Evolutionary conservation across 2,329 filamentous ascomycete species (phyloP), one percentile per base, ranked within the genome.

Genomic region (Cercospora janseana): DNA sequence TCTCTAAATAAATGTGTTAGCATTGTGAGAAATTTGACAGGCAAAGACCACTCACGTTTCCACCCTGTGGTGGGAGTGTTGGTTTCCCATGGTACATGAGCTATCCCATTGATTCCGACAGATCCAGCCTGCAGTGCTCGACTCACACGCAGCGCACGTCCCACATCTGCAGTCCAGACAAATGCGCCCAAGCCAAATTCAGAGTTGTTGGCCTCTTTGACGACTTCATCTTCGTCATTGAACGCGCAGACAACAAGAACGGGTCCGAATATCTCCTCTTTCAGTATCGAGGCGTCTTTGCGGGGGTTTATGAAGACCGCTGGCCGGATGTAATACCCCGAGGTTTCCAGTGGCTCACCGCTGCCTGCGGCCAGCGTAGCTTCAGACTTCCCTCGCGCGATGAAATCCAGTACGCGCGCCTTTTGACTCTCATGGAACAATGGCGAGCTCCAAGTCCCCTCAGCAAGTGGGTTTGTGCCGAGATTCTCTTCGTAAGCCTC

Each of bases 381-480:
- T 32, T 55, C 55, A 6, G 20, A 24, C 51, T 59, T 46, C 13
- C 57, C 35, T 31, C 26, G 18, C 10, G 50, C 46, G 23, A 56
- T 32, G 26, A 44, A 26, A 6, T 5, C 41, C 56, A 68, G 66
- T 43, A 81, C 73, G 2, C 72, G 74, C 26, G 79, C 64, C 3
- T 74, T 77, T 55, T 82, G 78, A 61, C 83, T 75, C 50, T 69
- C 68, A 63, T 83, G 80, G 55, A 82, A 75, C 32, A 76, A 71
- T 2, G 81, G 69, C 70, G 82, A 83, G 0, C 82, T 55, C 76
- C 59, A 12, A 57, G 59, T 51, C 63, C 68, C 59, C 58, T 67
- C 65, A 58, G 70, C 46, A 68, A 71, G 53, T 70, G 75, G 69
- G 75, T 70, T 31, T n/a, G n/a, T n/a, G 66, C 72, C 51, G n/a